Evolutionary conservation across 148 eudicot genomes (phyloP), one percentile per base, ranked within the genome.

Genomic region (Rhododendron molle): DNA sequence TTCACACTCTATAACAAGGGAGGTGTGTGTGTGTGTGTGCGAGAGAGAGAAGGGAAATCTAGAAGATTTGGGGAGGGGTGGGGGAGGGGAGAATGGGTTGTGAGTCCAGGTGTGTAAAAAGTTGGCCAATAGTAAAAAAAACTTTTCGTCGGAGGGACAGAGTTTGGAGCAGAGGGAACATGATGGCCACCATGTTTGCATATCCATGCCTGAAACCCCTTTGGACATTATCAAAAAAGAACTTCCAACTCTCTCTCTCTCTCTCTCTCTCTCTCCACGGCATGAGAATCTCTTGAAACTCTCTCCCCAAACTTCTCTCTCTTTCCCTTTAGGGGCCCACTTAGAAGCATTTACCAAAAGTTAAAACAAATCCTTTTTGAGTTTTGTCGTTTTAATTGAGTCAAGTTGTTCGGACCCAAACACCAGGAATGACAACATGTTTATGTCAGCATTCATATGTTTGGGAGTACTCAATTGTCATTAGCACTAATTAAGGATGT

Each of bases 131-230:
- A 26, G 43, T 38, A n/a, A 38, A 12, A 82, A 6, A 3, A 23
- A 26, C 36, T 47, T 80, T 80, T 28, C 2, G 54, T 11, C 30
- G 82, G 84, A 50, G 76, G 76, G 86, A 74, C 88, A 85, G 81
- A 81, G 88, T 87, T 87, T 83, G 89, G 87, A 86, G 62, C 74
- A 85, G 82, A 87, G 89, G 89, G 83, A 85, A 89, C 92, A 91
- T 83, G 83, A 56, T 81, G 83, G 47, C 83, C 83, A 56, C 83
- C 83, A 81, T 81, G 83, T 81, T 81, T 81, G 65, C 83, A 81
- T 54, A 81, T 81, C 83, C 83, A 81, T 81, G 83, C 71, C 71
- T 81, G 69, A 58, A 58, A 28, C 92, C 38, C n/a, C 67, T 32
- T 28, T 18, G 36, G 60, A 32, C 67, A 80, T 80, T 52, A 50